phyloP scores from a whole-genome alignment of 768 basidiomycete genomes.

The Lactarius akahatsu region DNA sequence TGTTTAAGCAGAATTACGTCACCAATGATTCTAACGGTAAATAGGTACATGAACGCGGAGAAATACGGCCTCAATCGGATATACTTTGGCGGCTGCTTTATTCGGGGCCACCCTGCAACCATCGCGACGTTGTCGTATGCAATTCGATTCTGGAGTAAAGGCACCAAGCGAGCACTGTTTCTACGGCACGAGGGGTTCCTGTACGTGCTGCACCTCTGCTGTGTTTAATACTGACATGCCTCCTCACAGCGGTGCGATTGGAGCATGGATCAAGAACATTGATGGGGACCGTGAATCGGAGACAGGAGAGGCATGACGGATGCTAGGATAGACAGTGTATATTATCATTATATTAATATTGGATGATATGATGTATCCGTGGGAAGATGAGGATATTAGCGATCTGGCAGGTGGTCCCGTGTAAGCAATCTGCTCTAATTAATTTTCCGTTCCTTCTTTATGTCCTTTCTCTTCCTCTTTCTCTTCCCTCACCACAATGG shows the following conservation, averaged over 20 bases:
- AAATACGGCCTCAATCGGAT: constrained; percentile 96
- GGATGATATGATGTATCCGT: constrained; percentile 20
- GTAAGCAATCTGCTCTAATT: constrained; percentile 30
- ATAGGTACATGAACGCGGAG: constrained; percentile 98
- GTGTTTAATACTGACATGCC: constrained; percentile 16
- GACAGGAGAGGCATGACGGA: constrained; percentile 20
- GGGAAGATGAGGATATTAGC: constrained; percentile 30
- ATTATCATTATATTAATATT: constrained; percentile 17
- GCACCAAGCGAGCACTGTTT: constrained; percentile 94
- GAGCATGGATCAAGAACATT: constrained; percentile 98
- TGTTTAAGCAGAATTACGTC: constrained; percentile 10
- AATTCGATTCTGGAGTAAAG: constrained; percentile 99
- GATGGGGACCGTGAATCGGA: constrained; percentile 42
- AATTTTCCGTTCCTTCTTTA: constrained; percentile 29
- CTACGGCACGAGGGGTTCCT: constrained; percentile 97
- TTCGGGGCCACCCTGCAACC: constrained; percentile 95
- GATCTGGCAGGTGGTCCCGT: constrained; percentile 26
- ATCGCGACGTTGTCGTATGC: constrained; percentile 98
- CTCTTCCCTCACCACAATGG: constrained; percentile 32
- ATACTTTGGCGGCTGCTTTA: constrained; percentile 99
- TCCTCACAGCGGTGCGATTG: constrained; percentile 74
- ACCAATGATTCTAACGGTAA: constrained; percentile 23
- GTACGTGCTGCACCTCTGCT: constrained; percentile 49
- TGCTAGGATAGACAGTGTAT: not conserved
- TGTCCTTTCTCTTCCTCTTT: constrained; percentile 20